Evolutionary conservation across 176 grass and related monocot genomes (phyloP), one percentile per base, ranked within the genome.

Genomic region (Raddia distichophylla): DNA sequence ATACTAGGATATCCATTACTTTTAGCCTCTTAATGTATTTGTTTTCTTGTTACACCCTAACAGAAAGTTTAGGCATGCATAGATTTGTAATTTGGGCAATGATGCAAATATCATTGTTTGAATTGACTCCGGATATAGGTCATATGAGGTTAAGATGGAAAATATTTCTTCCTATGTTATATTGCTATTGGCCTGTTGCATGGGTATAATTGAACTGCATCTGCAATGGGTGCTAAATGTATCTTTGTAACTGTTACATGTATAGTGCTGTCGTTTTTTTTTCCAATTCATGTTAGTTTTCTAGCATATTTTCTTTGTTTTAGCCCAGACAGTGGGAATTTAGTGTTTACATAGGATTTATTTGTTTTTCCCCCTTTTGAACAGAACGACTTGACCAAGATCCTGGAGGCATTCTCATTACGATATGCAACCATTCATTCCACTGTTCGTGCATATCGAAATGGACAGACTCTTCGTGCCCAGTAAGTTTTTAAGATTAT

Each of bases 371-470:
- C 37, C 37, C 37, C 54, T 55, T 47, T 79, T 20, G 22, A 85
- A 75, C 64, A 97, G 95, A 97, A 73, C 91, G 90, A 70, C 88
- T 97, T 81, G 95, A 97, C 53, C 95, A 97, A 91, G 95, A 94
- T 78, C 82, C 80, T 81, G 86, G 90, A 80, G 95, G 95, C 51
- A 97, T 94, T 89, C 90, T 97, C 55, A 94, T 80, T 71, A 97
- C 95, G 62, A 97, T 97, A 40, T 97, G 95, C 88, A 94, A 97
- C 80, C 95, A 97, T 89, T 87, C 95, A 63, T 97, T 97, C 75
- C 95, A 97, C 61, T 94, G 88, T 75, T 94, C 95, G 1, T 97
- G 95, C 86, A 97, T 97, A 80, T 97, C 95, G 61, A 97, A 97
- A 89, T 97, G 95, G 95, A 87, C 95, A 16, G 95, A 97, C 56